Evolutionary conservation across 164 flowering plant species (phyloP).

Genomic region (Magnolia sinica): DNA sequence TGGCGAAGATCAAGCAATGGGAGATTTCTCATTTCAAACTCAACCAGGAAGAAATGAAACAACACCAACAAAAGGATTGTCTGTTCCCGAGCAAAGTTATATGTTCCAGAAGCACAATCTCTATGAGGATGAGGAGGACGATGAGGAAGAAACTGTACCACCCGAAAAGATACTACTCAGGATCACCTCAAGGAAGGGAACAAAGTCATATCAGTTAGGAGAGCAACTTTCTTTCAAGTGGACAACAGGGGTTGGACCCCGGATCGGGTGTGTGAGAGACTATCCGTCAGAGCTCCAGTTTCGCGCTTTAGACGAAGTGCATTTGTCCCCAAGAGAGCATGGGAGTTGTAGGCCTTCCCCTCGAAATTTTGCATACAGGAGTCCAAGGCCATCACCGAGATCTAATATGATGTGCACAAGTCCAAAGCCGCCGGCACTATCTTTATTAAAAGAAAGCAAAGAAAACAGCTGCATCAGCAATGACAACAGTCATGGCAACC

Average conservation of each 20-base stretch:
- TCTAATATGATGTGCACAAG: neutral
- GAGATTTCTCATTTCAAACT: slow-evolving; percentile 12
- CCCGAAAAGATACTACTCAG: slow-evolving; percentile 48
- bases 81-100: slow-evolving; percentile 16
- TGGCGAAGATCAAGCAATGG: slow-evolving; percentile 11
- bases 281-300: slow-evolving; percentile 66
- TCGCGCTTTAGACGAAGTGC: slow-evolving; percentile 61
- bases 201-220: slow-evolving; percentile 59
- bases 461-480: slow-evolving; percentile 8
- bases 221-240: slow-evolving; percentile 72
- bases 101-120: slow-evolving; percentile 19
- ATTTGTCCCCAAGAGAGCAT: slow-evolving; percentile 62
- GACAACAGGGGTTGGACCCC: slow-evolving; percentile 83
- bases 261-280: slow-evolving; percentile 79
- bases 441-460: neutral
- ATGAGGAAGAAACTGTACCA: slow-evolving; percentile 33
- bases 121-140: slow-evolving; percentile 22
- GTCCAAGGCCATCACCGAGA: neutral
- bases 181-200: slow-evolving; percentile 59
- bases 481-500: slow-evolving; percentile 4
- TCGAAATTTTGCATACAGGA: neutral
- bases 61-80: slow-evolving; percentile 22
- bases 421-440: neutral
- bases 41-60: slow-evolving; percentile 26
- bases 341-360: slow-evolving; percentile 16